Conservation (phyloP, 305 asterid species). For the Fraxinus greggii region DNA sequence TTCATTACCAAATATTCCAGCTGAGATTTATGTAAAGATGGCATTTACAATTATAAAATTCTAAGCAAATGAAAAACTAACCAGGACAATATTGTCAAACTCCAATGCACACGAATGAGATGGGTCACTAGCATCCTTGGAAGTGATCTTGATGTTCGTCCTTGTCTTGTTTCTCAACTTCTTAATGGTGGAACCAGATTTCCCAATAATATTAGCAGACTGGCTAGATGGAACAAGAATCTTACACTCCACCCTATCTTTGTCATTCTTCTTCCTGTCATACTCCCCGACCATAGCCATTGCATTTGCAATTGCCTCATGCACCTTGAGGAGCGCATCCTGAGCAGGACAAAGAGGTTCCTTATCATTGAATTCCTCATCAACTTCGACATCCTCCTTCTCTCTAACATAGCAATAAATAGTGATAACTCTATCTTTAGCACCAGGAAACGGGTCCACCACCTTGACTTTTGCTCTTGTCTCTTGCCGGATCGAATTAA, state of each 20-base stretch:
- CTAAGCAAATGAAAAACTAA: conserved; percentile 38
- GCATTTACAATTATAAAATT: neutral
- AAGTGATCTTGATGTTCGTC: conserved; percentile 58
- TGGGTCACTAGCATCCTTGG: conserved; percentile 74
- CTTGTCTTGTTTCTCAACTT: conserved; percentile 68
- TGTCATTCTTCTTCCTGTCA: conserved; percentile 53
- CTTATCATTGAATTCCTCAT: conserved; percentile 57
- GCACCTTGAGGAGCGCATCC: conserved; percentile 81
- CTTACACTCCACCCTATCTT: conserved; percentile 70
- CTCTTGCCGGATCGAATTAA: conserved; percentile 75
- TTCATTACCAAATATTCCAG: conserved; percentile 3
- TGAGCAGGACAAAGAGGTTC: conserved; percentile 81
- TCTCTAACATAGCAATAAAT: conserved; percentile 73
- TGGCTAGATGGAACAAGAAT: conserved; percentile 94
- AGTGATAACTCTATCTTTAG: conserved; percentile 71
- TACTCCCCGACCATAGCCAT: conserved; percentile 54
- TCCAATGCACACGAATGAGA: conserved; percentile 83
- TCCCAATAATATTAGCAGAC: conserved; percentile 84
- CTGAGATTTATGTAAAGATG: neutral
- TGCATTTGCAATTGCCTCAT: conserved; percentile 73
- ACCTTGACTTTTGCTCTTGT: conserved; percentile 89
- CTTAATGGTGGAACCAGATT: conserved; percentile 82
- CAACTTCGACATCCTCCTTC: conserved; percentile 69
- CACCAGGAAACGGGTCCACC: conserved; percentile 89
- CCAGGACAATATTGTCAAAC: conserved; percentile 87